Evolutionary conservation across 78 protist genomes (phyloP), one percentile per base, ranked within the genome.

Genomic region (Dictyostelium capitatum): DNA sequence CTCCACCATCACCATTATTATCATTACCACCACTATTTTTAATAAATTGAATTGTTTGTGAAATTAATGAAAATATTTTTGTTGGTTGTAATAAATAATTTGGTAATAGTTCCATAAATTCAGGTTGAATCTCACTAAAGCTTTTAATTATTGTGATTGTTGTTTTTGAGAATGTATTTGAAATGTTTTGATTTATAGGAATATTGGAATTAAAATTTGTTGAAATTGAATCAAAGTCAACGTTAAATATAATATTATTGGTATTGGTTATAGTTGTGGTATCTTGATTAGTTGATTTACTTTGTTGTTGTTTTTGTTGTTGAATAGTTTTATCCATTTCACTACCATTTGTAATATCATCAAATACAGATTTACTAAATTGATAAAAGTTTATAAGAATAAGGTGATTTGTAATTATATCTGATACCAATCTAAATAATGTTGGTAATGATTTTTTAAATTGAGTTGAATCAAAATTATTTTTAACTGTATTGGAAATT

Each of bases 21-120:
- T 57, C 67, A 57, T 57, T 57, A 12, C 10, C 2, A 37, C 43
- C 43, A 37, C 43, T 37, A 37, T 37, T 37, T 48, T 78, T 54
- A 54, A 32, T 54, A 32, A 30, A 78, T 46, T 83, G 91, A 41
- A 57, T 57, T 4, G 79, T 51, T 53, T 77, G 82, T 28, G 10
- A 53, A 4, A 77, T 70, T n/a, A 85, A 47, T 11, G 50, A 8
- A 50, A 85, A 85, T 4, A 85, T 62, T 11, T 59, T 53, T 6
- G 41, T 23, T 4, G n/a, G 17, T 75, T 77, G 65, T 48, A 85
- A 59, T 20, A 85, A 30, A 28, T 62, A 62, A 8, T 57, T 53
- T 75, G 92, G 41, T 19, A 85, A 17, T 6, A 85, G 9, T 10
- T 43, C 57, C 28, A 25, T 62, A 59, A 85, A 75, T 19, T 77